Evolutionary conservation across 1,139 yeast genomes (phyloP).

Genomic region (Hyphopichia pseudoburtonii): DNA sequence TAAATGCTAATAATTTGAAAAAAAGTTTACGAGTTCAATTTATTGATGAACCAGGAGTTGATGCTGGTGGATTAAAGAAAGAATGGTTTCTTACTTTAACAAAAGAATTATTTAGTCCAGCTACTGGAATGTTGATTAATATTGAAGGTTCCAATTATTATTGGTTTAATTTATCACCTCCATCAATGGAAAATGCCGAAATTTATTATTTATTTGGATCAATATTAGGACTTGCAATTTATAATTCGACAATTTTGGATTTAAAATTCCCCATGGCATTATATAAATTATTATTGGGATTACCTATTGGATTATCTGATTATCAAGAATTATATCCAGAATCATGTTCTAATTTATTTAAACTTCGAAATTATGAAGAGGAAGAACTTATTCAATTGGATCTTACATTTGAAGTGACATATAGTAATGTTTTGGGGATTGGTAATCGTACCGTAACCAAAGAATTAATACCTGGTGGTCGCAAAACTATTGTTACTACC

Average conservation of each 20-base stretch:
- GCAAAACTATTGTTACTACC: conserved; percentile 48
- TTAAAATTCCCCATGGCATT: conserved; percentile 72
- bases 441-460: conserved; percentile 23
- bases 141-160: conserved; percentile 68
- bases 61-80: conserved; percentile 90
- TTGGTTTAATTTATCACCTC: conserved; percentile 66
- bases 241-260: conserved; percentile 85
- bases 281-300: conserved; percentile 69
- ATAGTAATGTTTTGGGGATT: conserved; percentile 40
- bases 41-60: conserved; percentile 85
- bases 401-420: conserved; percentile 39
- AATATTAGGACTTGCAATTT: conserved; percentile 83
- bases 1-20: conserved; percentile 61
- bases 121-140: conserved; percentile 59
- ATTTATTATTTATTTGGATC: conserved; percentile 79
- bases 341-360: conserved; percentile 56
- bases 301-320: conserved; percentile 60
- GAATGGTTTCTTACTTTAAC: conserved; percentile 88
- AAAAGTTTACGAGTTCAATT: conserved; percentile 79
- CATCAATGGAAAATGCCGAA: conserved; percentile 40
- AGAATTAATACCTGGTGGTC: conserved; percentile 62
- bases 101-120: conserved; percentile 65
- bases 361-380: conserved; percentile 45
- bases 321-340: conserved; percentile 67
- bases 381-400: conserved; percentile 31